phyloP scores from a whole-genome alignment of 2,329 filamentous ascomycete genomes.

The Magnaporthales sp. region DNA sequence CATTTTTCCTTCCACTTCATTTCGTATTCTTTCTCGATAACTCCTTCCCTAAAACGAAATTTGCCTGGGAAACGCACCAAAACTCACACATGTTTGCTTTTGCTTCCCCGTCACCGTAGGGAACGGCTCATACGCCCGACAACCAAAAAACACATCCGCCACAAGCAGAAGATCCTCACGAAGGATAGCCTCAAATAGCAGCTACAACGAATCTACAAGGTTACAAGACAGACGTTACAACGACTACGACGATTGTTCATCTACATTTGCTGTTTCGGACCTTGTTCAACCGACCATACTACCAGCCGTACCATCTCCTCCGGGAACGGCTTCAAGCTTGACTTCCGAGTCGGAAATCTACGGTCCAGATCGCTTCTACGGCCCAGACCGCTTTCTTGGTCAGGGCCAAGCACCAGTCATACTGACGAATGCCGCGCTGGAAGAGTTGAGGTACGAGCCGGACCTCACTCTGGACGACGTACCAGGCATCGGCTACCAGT shows the following conservation, averaged over 20 bases:
- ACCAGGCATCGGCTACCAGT: constrained; percentile 9
- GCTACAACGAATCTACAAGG: not conserved
- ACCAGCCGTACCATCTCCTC: not conserved
- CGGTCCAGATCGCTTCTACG: constrained; percentile 30
- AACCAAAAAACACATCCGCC: not conserved
- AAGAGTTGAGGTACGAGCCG: constrained; percentile 11
- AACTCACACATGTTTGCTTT: not conserved
- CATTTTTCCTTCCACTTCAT: not conserved
- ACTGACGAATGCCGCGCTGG: constrained; percentile 15
- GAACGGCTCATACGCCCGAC: not conserved
- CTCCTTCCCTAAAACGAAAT: not conserved
- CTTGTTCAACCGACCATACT: not conserved
- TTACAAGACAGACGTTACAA: not conserved
- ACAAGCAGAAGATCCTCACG: not conserved
- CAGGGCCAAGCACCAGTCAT: constrained; percentile 14
- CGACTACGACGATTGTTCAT: not conserved
- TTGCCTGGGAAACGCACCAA: not conserved
- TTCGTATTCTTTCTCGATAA: not conserved
- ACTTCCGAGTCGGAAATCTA: constrained; percentile 32
- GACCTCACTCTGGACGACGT: constrained; percentile 13
- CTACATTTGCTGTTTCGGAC: not conserved
- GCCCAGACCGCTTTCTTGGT: constrained; percentile 13
- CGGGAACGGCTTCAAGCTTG: constrained; percentile 9
- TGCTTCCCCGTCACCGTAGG: not conserved
- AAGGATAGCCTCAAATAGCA: not conserved